A percentile compares a stretch with the other conserved stretches of the same genome.
Conservation (phyloP, 108 stramenopile species). For the Cyclotella kingstonii region DNA sequence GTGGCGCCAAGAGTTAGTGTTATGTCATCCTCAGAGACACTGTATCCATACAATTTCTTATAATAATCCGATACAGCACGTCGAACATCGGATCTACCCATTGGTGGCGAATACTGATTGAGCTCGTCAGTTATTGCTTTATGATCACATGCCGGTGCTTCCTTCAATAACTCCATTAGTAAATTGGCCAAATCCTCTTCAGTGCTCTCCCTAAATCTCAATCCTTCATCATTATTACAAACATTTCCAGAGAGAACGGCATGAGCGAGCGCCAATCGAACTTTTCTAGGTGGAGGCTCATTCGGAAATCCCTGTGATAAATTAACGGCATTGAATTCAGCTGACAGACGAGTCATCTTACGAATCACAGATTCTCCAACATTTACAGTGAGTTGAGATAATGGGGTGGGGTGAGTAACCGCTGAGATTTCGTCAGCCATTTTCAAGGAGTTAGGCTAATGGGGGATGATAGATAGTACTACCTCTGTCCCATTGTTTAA, state of each 20-base stretch:
- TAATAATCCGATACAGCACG: slow-evolving; percentile 56
- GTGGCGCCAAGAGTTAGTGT: slow-evolving; percentile 73
- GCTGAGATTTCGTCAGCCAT: background rate
- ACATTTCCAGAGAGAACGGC: slow-evolving; percentile 54
- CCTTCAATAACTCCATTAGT: slow-evolving; percentile 11
- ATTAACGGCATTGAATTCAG: slow-evolving; percentile 59
- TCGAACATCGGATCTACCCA: slow-evolving; percentile 59
- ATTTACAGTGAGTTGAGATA: background rate
- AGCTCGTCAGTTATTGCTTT: slow-evolving; percentile 40
- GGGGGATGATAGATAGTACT: too few species aligned
- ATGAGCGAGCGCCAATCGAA: slow-evolving; percentile 55
- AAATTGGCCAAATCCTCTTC: slow-evolving; percentile 20
- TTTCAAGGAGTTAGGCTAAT: too few species aligned
- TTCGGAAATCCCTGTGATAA: slow-evolving; percentile 69
- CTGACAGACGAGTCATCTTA: slow-evolving; percentile 67
- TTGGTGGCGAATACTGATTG: slow-evolving; percentile 76
- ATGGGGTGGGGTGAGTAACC: background rate
- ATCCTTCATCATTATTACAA: slow-evolving; percentile 12
- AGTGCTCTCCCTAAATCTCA: slow-evolving; percentile 3
- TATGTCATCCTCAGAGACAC: slow-evolving; percentile 45
- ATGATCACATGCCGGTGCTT: background rate
- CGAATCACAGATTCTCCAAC: slow-evolving; percentile 69
- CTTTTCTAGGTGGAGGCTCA: slow-evolving; percentile 55
- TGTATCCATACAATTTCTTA: slow-evolving; percentile 53
- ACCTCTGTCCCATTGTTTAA: too few species aligned